Evolutionary conservation across 306 rosid genomes (phyloP).

Genomic region (Sechiopsis laciniata): DNA sequence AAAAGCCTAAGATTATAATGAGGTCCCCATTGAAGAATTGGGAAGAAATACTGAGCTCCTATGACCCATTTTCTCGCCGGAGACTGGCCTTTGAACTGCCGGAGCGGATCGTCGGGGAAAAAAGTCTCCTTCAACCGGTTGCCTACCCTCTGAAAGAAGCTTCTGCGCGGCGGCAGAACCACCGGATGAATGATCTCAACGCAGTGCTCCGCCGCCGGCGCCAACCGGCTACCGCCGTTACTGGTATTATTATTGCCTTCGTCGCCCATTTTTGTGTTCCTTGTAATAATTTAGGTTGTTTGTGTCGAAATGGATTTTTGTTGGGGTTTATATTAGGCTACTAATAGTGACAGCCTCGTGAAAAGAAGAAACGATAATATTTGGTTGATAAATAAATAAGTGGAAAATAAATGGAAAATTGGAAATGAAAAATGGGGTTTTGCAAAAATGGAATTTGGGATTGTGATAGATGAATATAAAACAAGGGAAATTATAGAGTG

Average conservation of each 20-base stretch:
- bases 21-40: constrained; percentile 87
- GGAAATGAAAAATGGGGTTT: too few relatives aligned
- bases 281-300: not conserved
- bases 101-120: constrained; percentile 90
- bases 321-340: too few relatives aligned
- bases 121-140: constrained; percentile 66
- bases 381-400: too few relatives aligned
- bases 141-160: constrained; percentile 45
- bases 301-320: not conserved
- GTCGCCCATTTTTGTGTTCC: not conserved
- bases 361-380: too few relatives aligned
- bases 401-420: too few relatives aligned
- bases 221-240: not conserved
- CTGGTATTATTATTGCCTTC: not conserved
- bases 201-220: constrained; percentile 26
- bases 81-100: constrained; percentile 79
- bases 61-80: constrained; percentile 40
- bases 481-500: too few relatives aligned
- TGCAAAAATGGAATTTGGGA: too few relatives aligned
- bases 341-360: too few relatives aligned
- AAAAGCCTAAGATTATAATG: constrained; percentile 55
- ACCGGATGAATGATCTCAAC: constrained; percentile 61
- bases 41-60: constrained; percentile 74
- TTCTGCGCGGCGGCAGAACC: constrained; percentile 59
- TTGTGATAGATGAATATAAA: too few relatives aligned